Conservation (phyloP, 1,284 basidiomycete species). For the Rhodotorula sp. region DNA sequence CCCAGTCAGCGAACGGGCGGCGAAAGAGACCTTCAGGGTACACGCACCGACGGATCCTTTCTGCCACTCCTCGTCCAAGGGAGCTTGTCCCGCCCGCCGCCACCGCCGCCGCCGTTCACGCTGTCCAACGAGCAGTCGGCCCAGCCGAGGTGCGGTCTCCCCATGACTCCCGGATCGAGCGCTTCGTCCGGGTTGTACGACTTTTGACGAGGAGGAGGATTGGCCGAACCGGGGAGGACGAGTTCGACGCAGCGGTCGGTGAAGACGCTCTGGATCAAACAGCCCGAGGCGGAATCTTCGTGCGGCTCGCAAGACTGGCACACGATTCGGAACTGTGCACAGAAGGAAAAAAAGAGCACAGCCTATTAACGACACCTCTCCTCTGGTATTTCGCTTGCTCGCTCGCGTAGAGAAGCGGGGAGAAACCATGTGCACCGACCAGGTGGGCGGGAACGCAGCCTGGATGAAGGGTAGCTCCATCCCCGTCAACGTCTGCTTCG, state of each 20-base stretch:
- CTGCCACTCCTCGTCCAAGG: slow-evolving; percentile 4
- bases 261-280: slow-evolving; percentile 7
- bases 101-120: not conserved
- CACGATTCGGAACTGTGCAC: slow-evolving; percentile 13
- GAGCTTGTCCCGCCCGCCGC: too few species aligned
- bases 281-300: slow-evolving; percentile 11
- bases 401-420: too few species aligned
- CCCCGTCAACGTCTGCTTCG: too few species aligned
- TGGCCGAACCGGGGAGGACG: not conserved
- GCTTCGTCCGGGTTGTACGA: not conserved
- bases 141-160: slow-evolving; percentile 8
- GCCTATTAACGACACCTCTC: too few species aligned
- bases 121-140: slow-evolving; percentile 10
- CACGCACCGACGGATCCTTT: slow-evolving; percentile 9
- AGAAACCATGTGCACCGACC: not conserved
- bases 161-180: not conserved
- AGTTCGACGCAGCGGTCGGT: slow-evolving; percentile 22
- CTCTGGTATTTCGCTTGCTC: too few species aligned
- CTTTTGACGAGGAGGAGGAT: too few species aligned
- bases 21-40: too few species aligned
- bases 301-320: slow-evolving; percentile 16
- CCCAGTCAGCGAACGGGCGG: not conserved
- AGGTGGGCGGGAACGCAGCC: slow-evolving; percentile 10
- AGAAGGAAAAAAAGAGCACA: too few species aligned
- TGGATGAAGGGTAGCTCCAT: too few species aligned